Evolutionary conservation across 2,329 filamentous ascomycete species (phyloP).

Genomic region (Cladosporium sphaerospermum): DNA sequence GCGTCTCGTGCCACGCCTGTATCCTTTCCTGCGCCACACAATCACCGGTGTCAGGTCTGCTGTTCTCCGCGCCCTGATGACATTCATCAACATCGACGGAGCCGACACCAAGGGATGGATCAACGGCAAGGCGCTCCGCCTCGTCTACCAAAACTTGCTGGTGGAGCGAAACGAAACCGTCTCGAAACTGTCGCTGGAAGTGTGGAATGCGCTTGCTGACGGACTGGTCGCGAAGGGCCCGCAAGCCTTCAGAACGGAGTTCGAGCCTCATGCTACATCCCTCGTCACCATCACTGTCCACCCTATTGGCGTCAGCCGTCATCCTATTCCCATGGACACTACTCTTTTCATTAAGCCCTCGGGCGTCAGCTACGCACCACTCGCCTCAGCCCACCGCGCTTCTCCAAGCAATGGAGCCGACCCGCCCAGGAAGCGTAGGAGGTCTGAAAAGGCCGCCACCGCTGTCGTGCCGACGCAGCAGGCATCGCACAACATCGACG

Average conservation of each 20-base stretch:
- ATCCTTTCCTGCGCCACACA: constrained; percentile 92
- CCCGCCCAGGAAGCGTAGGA: constrained; percentile 69
- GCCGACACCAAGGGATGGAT: constrained; percentile 83
- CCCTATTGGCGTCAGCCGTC: constrained; percentile 83
- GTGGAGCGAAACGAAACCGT: constrained; percentile 86
- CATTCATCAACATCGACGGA: constrained; percentile 81
- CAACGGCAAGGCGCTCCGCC: constrained; percentile 76
- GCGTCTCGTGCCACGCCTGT: constrained; percentile 83
- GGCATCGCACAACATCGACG: constrained; percentile 90
- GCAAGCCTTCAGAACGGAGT: constrained; percentile 62
- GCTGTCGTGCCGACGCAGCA: constrained; percentile 34
- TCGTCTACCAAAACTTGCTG: constrained; percentile 91
- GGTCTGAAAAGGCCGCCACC: constrained; percentile 72
- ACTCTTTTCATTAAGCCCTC: constrained; percentile 89
- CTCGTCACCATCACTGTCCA: constrained; percentile 80
- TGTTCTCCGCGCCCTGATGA: constrained; percentile 84
- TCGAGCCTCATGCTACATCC: constrained; percentile 69
- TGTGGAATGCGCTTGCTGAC: constrained; percentile 75
- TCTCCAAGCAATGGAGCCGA: constrained; percentile 51
- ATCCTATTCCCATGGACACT: constrained; percentile 87
- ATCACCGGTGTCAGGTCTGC: constrained; percentile 93
- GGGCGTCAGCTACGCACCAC: constrained; percentile 67
- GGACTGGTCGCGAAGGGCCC: constrained; percentile 57
- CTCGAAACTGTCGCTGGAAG: constrained; percentile 72
- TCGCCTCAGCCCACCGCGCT: constrained; percentile 35